Conservation (phyloP, 2,329 filamentous ascomycete genomes). For the Cladosporium sp. region DNA sequence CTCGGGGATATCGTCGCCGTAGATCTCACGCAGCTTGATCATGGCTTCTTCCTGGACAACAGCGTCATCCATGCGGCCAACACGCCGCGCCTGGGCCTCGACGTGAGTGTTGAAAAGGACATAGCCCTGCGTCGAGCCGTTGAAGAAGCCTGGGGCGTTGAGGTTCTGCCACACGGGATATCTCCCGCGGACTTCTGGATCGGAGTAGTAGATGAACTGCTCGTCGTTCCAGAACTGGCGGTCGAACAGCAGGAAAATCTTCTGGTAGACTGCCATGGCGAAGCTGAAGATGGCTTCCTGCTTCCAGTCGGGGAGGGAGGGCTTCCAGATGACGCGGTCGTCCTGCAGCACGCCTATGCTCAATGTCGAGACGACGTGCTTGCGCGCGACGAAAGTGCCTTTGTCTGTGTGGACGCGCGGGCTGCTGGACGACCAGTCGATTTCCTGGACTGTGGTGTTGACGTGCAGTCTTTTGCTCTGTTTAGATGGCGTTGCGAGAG, state of each 20-base stretch:
- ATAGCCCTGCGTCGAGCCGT: conserved; percentile 52
- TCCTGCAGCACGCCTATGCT: conserved; percentile 68
- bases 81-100: conserved; percentile 55
- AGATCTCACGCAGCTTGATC: conserved; percentile 61
- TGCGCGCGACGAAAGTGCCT: conserved; percentile 37
- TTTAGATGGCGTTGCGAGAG: neutral
- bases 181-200: conserved; percentile 50
- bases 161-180: conserved; percentile 67
- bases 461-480: neutral
- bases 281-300: conserved; percentile 63
- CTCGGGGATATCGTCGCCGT: conserved; percentile 59
- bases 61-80: conserved; percentile 61
- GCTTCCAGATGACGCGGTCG: conserved; percentile 58
- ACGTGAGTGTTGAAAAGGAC: conserved; percentile 68
- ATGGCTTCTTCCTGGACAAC: conserved; percentile 59
- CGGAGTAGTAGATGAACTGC: conserved; percentile 57
- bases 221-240: conserved; percentile 64
- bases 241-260: conserved; percentile 70
- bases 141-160: conserved; percentile 56
- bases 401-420: conserved; percentile 30
- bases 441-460: conserved; percentile 12
- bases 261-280: conserved; percentile 71
- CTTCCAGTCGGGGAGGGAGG: conserved; percentile 65
- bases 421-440: conserved; percentile 20
- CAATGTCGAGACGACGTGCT: conserved; percentile 67